These are phyloP conservation scores for Epicoccum nigrum DNA, from an alignment of 2,329 filamentous ascomycete species.

Conservation along the genomic window DNA sequence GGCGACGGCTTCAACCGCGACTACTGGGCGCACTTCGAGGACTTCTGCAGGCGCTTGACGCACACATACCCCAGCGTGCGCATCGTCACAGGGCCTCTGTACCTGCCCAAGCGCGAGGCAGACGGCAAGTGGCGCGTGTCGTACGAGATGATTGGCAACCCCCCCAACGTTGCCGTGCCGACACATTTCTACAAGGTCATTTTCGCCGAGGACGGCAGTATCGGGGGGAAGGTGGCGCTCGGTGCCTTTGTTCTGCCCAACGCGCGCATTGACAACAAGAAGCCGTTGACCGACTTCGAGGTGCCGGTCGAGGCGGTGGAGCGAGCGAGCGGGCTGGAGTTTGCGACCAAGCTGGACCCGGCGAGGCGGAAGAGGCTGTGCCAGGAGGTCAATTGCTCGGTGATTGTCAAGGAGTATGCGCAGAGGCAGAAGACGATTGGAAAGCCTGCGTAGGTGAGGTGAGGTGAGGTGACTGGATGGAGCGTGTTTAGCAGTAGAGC, in stretches of 20 bases:
- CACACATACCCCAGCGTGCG: conserved; percentile 82
- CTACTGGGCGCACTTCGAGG: conserved; percentile 99
- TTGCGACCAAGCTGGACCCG: conserved; percentile 77
- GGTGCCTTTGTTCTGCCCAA: conserved; percentile 97
- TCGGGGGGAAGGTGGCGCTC: conserved; percentile 73
- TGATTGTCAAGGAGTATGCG: conserved; percentile 82
- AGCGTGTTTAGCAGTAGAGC: neutral
- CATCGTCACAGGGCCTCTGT: conserved; percentile 91
- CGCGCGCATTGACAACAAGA: conserved; percentile 83
- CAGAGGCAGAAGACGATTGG: conserved; percentile 59
- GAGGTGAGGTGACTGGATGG: too few species aligned
- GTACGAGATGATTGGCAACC: conserved; percentile 94
- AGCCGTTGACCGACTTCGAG: conserved; percentile 89
- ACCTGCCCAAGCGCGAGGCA: conserved; percentile 83
- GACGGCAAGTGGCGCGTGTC: conserved; percentile 95
- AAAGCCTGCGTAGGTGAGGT: conserved; percentile 24
- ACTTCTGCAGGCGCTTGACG: conserved; percentile 89
- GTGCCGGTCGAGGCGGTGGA: conserved; percentile 93
- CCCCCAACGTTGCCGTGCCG: conserved; percentile 92
- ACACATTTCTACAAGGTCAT: conserved; percentile 99
- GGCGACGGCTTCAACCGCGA: conserved; percentile 98
- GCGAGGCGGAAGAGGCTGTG: conserved; percentile 80
- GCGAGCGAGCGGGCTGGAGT: conserved; percentile 89
- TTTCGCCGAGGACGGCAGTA: conserved; percentile 82
- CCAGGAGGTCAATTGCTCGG: conserved; percentile 80